These are phyloP conservation scores for Pinus taeda DNA, from an alignment of 75 land plant genomes.

Conservation along the genomic window DNA sequence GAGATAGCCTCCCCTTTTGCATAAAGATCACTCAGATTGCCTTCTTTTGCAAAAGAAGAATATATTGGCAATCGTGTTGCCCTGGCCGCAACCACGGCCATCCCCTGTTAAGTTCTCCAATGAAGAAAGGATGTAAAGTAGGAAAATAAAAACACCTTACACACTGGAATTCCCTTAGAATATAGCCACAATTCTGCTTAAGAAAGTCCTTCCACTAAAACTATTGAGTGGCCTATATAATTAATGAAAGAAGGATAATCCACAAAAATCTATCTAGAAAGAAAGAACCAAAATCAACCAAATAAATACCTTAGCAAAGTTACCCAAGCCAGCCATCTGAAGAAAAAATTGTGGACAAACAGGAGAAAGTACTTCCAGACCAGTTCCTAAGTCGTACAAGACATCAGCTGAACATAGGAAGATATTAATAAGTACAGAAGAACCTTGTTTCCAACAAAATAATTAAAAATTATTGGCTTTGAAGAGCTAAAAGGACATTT, in stretches of 20 bases:
- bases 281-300: background rate
- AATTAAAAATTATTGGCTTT: background rate
- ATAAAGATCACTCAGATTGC: slow-evolving; percentile 96
- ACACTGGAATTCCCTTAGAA: background rate
- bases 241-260: background rate
- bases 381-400: slow-evolving; percentile 93
- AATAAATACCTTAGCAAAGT: slow-evolving; percentile 87
- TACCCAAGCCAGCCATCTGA: slow-evolving; percentile 91
- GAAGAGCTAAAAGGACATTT: background rate
- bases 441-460: slow-evolving; percentile 8
- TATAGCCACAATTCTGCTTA: slow-evolving; percentile 2
- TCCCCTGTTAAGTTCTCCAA: slow-evolving; percentile 52
- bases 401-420: slow-evolving; percentile 73
- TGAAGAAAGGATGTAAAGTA: background rate
- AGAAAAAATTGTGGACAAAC: slow-evolving; percentile 95
- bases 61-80: slow-evolving; percentile 97
- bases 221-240: slow-evolving; percentile 6
- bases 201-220: background rate
- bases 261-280: slow-evolving; percentile 4
- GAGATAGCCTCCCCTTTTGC: slow-evolving; percentile 99
- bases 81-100: slow-evolving; percentile 99
- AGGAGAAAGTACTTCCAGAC: slow-evolving; percentile 91
- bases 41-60: slow-evolving; percentile 98
- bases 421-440: slow-evolving; percentile 9
- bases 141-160: background rate